Conservation (phyloP, 208 protist species). For the Leishmania tropica region DNA sequence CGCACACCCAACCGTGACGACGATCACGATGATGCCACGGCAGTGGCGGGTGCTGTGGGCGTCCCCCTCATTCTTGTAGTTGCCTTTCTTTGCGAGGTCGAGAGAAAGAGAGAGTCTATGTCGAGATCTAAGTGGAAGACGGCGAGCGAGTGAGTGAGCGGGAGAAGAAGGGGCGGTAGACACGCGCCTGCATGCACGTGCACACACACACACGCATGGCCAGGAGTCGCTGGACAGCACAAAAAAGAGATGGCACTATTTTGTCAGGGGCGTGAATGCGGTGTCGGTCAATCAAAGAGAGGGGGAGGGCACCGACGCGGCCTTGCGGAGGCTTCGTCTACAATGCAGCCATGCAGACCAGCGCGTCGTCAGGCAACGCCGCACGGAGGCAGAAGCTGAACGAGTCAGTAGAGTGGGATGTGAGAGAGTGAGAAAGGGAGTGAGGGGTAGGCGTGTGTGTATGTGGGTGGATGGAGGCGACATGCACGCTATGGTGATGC, state of each 20-base stretch:
- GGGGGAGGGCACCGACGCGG: neutral
- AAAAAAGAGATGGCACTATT: neutral
- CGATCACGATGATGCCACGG: neutral
- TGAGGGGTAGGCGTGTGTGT: neutral
- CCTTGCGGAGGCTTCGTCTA: neutral
- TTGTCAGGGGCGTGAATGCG: neutral
- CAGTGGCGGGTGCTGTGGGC: neutral
- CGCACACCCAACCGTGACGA: neutral
- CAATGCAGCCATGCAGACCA: neutral
- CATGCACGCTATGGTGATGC: neutral
- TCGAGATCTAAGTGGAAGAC: constrained; percentile 2
- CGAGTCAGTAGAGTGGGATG: neutral
- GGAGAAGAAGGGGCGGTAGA: neutral
- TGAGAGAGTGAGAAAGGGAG: neutral
- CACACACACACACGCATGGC: neutral
- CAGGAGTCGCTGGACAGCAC: neutral
- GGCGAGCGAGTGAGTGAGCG: neutral
- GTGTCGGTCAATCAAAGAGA: neutral
- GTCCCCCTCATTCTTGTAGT: neutral
- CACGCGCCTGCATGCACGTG: neutral
- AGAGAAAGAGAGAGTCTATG: neutral
- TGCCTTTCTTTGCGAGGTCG: neutral
- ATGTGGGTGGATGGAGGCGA: neutral
- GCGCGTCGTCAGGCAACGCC: neutral
- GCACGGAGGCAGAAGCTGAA: neutral